Evolutionary conservation across 179 eudicot species (phyloP).

Genomic region (Heliamphora pulchella): DNA sequence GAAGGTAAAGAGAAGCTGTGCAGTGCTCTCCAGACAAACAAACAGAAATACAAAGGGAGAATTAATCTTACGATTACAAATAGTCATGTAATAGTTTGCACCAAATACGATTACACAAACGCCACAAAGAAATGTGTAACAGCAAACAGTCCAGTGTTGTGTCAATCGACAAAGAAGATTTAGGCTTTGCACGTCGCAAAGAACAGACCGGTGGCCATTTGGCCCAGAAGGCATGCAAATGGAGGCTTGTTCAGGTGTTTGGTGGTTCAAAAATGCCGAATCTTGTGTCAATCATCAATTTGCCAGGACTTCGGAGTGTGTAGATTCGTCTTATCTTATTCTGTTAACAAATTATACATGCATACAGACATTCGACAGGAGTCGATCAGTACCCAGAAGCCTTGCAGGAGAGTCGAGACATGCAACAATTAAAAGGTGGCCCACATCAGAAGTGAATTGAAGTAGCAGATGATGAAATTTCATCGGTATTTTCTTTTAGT

Average conservation of each 20-base stretch:
- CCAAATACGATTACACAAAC: neutral
- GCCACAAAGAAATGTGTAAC: no score
- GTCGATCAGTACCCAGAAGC: neutral
- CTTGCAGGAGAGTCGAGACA: neutral
- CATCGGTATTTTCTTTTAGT: neutral
- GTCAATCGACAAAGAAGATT: neutral
- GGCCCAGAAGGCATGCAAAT: neutral
- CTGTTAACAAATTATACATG: neutral
- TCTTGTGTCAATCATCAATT: no score
- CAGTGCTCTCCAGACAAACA: neutral
- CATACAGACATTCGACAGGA: neutral
- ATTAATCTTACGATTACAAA: neutral
- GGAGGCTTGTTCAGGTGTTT: neutral
- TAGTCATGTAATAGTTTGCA: neutral
- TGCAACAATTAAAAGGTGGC: neutral
- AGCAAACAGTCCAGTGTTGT: neutral
- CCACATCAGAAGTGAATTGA: neutral
- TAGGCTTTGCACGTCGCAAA: neutral
- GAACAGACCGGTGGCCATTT: neutral
- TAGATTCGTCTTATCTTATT: neutral
- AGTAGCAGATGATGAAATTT: neutral
- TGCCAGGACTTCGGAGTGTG: neutral
- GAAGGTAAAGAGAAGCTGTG: neutral
- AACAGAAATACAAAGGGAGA: neutral
- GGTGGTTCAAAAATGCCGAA: no score